Evolutionary conservation across 1,139 yeast species (phyloP).

Genomic region (Pichia sp.): DNA sequence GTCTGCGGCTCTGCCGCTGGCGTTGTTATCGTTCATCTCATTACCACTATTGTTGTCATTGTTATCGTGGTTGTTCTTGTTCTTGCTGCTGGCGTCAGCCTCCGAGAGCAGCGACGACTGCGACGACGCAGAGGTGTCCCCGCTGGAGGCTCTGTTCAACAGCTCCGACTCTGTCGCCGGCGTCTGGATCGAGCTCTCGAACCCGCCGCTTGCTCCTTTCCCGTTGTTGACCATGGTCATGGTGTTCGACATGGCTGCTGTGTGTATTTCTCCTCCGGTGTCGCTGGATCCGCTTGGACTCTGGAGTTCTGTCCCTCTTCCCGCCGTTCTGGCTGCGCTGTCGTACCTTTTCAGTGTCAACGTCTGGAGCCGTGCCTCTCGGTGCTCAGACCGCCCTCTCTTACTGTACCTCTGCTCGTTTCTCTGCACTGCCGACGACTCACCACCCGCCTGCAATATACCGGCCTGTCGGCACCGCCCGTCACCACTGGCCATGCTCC

Average conservation of each 20-base stretch:
- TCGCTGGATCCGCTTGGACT: too few species aligned
- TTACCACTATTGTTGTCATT: background rate
- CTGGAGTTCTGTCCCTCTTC: too few species aligned
- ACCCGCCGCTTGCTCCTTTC: background rate
- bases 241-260: background rate
- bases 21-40: background rate
- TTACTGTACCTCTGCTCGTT: too few species aligned
- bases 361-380: too few species aligned
- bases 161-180: background rate
- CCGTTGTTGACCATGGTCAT: background rate
- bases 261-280: background rate
- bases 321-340: too few species aligned
- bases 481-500: background rate
- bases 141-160: background rate
- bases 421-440: too few species aligned
- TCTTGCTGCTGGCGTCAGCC: background rate
- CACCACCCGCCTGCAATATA: too few species aligned
- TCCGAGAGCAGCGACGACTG: background rate
- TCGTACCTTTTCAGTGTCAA: too few species aligned
- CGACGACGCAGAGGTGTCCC: background rate
- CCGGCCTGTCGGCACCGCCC: background rate
- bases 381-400: too few species aligned
- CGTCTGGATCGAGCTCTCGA: background rate
- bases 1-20: background rate
- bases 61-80: background rate